Percentiles rank a stretch among this genome's conserved stretches.
phyloP scores from a whole-genome alignment of 768 basidiomycete genomes.

The Boletus tylopilopsis region DNA sequence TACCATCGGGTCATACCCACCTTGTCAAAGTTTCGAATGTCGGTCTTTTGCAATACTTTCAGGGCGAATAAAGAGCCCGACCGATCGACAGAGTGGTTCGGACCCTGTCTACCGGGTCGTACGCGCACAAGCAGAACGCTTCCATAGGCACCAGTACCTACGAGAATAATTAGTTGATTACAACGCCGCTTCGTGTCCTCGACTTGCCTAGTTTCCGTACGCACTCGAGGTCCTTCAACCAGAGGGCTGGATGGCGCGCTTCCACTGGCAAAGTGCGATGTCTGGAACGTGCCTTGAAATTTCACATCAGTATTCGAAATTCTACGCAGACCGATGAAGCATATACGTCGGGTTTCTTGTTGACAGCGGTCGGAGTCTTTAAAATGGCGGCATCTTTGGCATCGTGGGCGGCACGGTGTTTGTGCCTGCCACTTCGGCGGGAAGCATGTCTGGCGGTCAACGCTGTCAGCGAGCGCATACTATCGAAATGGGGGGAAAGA shows the following conservation, averaged over 20 bases:
- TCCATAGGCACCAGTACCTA: conserved; percentile 42
- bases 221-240: conserved; percentile 40
- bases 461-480: conserved; percentile 19
- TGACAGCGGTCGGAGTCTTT: conserved; percentile 6
- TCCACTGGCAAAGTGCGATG: conserved; percentile 24
- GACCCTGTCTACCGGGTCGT: conserved; percentile 28
- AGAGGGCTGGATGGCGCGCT: conserved; percentile 36
- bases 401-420: conserved; percentile 10
- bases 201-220: conserved; percentile 37
- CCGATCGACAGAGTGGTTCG: conserved; percentile 31
- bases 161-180: conserved; percentile 1
- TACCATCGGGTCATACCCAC: conserved; percentile 13
- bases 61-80: conserved; percentile 43
- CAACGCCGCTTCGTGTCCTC: neutral
- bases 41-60: conserved; percentile 39
- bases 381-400: conserved; percentile 3
- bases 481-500: neutral
- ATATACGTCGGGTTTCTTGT: conserved; percentile 13
- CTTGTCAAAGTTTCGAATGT: conserved; percentile 30
- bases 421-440: neutral
- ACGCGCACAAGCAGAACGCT: conserved; percentile 40
- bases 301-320: conserved; percentile 1
- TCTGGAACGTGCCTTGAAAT: conserved; percentile 15
- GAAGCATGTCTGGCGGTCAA: conserved; percentile 3
- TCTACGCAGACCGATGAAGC: neutral